Base-by-base conservation (phyloP, 257 asterid genomes). In the Nicotiana tomentosiformis region DNA sequence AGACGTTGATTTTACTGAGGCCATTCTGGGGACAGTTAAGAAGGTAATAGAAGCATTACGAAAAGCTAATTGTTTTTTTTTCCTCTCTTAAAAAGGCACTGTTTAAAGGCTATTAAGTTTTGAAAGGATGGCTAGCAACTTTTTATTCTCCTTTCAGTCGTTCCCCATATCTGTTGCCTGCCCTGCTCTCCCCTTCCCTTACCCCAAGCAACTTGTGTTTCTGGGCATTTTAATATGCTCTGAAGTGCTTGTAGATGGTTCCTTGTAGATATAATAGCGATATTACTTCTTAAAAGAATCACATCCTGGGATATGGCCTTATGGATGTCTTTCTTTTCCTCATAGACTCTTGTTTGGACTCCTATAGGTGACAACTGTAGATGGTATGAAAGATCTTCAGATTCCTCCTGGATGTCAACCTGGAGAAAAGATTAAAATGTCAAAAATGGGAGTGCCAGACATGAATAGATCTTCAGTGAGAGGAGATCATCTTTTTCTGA, bases 341-440 rank as follows among this genome's bases (percentile, higher is more conserved):
- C 23, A 74, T 72, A 72, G 20, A 72, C 79, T 23, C 23, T 37
- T 49, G 79, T 49, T 74, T 26, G 64, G 80, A 49, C 64, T 69
- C 89, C 70, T 79, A 60, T 87, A 96, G 99, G 99, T 96, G 87
- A 87, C 88, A 72, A 96, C 98, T 81, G 95, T 91, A 46, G 98
- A 92, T 82, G 99, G 99, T 67, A 65, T 81, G 86, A 94, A 88
- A 91, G 92, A 96, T 88, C 97, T 96, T 84, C 87, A 85, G 81
- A 87, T 96, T 84, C 98, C 98, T 55, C 90, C 97, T 74, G 99
- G 99, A 82, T 89, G 90, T 87, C 98, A 94, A 81, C 96, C 99
- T 82, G 98, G 98, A 80, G 95, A 91, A 72, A 92, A 88, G 56
- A 79, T 96, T 61, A 90, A 87, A 90, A 81, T 96, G 91, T 85